Base-by-base conservation (phyloP, 768 basidiomycete genomes). In the Lentinula aciculospora region DNA sequence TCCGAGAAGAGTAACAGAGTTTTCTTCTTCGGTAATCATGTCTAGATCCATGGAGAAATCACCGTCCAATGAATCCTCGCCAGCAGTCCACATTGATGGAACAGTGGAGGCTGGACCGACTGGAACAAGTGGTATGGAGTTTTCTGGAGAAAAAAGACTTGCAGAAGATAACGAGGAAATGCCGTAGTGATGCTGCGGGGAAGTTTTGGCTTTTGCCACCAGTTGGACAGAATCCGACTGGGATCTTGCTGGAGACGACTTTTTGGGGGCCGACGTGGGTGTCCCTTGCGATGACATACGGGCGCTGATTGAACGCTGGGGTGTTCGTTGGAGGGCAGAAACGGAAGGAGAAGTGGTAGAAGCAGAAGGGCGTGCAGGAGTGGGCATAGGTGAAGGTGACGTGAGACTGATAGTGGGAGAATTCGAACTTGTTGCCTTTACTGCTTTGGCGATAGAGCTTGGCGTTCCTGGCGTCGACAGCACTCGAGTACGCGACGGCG, bases 21-120 rank as follows among this genome's bases (percentile, higher is more conserved):
- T n/a, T n/a, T 70, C 68, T 19, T 70, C 65, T 34, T 77, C 69
- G 25, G 86, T 92, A 50, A 87, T 67, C 81, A 91, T 83, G 63
- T 91, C 89, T 61, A 89, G 71, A 19, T 81, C 46, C 46, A 48
- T 46, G 31, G 42, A 46, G 17, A 42, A 25, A 45, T 83, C 77
- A 86, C 82, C 64, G 31, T 83, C 81, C 25, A 83, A 78, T 7
- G 70, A 79, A 47, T 80, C 82, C 19, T 82, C 83, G 60, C 66
- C 72, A 8, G 44, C 55, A 31, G 25, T 56, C 56, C 45, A 57
- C 31, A 37, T 7, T 45, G 46, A 48, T 10, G 56, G 46, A 19
- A 57, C 44, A n/a, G n/a, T 23, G 15, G 45, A 47, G 13, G 56
- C 15, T 27, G 29, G 8, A 2, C 55, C 55, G 27, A 44, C 23